Percentiles rank a stretch among this genome's conserved stretches.
Conservation (phyloP, 192 early-diverging fungal species). For the Radiomyces spectabilis region DNA sequence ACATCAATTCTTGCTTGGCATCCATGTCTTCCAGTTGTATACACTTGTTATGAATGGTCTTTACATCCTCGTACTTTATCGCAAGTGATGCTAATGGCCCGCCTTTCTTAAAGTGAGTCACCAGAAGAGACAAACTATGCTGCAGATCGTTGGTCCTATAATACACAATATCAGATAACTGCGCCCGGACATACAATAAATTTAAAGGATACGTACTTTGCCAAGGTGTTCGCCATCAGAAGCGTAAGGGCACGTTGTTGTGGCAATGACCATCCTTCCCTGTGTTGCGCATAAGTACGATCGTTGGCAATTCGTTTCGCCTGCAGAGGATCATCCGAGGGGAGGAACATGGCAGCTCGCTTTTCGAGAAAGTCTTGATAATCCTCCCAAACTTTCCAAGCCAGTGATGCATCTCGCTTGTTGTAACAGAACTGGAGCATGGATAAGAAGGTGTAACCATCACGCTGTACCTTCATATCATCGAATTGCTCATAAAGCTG, state of each 20-base stretch:
- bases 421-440: conserved; percentile 53
- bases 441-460: conserved; percentile 55
- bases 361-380: conserved; percentile 51
- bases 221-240: conserved; percentile 60
- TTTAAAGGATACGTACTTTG: conserved; percentile 30
- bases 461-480: conserved; percentile 35
- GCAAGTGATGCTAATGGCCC: conserved; percentile 31
- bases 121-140: conserved; percentile 40
- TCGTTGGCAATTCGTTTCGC: conserved; percentile 21
- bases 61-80: conserved; percentile 39
- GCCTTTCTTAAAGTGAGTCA: conserved; percentile 28
- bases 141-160: conserved; percentile 39
- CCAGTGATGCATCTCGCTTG: conserved; percentile 51
- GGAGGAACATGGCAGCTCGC: conserved; percentile 27
- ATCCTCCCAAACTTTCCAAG: conserved; percentile 61
- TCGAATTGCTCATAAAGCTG: conserved; percentile 39
- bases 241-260: conserved; percentile 48
- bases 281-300: conserved; percentile 10
- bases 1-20: conserved; percentile 35
- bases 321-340: no score
- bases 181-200: background rate
- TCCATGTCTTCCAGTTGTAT: conserved; percentile 42
- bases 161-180: no score
- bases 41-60: conserved; percentile 42
- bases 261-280: conserved; percentile 41